Percentiles rank a stretch among this genome's conserved stretches.
phyloP scores from a whole-genome alignment of 1,139 yeast genomes.

The Blastobotrys petasosporus region DNA sequence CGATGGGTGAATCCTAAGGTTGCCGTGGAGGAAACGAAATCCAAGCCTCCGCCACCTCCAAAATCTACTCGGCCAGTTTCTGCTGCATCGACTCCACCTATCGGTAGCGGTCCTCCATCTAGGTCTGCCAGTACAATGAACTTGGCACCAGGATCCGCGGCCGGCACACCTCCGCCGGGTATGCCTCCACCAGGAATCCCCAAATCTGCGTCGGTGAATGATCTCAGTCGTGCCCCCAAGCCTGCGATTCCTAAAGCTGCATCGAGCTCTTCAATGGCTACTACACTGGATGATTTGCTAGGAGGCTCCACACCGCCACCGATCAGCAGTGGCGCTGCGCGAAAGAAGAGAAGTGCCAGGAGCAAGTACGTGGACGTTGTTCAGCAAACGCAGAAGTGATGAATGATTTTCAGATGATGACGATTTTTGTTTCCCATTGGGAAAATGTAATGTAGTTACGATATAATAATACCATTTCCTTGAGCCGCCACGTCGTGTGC shows the following conservation, averaged over 20 bases:
- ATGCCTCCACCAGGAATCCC: constrained; percentile 14
- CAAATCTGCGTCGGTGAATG: not conserved
- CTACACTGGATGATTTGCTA: constrained; percentile 59
- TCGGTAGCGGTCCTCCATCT: constrained; percentile 16
- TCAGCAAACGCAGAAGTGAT: constrained; percentile 35
- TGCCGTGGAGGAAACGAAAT: constrained; percentile 64
- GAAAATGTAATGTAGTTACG: too few relatives aligned
- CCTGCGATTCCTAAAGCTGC: constrained; percentile 1
- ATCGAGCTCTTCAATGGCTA: constrained; percentile 18
- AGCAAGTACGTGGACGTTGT: constrained; percentile 75
- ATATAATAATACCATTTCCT: too few relatives aligned
- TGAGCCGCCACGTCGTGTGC: too few relatives aligned
- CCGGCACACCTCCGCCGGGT: constrained; percentile 21
- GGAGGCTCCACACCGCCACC: constrained; percentile 41
- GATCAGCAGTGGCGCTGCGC: constrained; percentile 37
- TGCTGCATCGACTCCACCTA: constrained; percentile 27
- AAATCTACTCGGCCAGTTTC: constrained; percentile 36
- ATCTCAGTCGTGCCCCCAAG: constrained; percentile 14
- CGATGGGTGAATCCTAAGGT: constrained; percentile 75
- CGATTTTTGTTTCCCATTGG: too few relatives aligned
- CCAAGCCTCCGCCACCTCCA: constrained; percentile 73
- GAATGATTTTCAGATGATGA: too few relatives aligned
- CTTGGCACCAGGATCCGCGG: constrained; percentile 24
- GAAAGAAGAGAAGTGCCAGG: constrained; percentile 54
- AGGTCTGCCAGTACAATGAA: constrained; percentile 14